phyloP scores from a whole-genome alignment of 306 rosid genomes.

The Gastrolobium villosum region DNA sequence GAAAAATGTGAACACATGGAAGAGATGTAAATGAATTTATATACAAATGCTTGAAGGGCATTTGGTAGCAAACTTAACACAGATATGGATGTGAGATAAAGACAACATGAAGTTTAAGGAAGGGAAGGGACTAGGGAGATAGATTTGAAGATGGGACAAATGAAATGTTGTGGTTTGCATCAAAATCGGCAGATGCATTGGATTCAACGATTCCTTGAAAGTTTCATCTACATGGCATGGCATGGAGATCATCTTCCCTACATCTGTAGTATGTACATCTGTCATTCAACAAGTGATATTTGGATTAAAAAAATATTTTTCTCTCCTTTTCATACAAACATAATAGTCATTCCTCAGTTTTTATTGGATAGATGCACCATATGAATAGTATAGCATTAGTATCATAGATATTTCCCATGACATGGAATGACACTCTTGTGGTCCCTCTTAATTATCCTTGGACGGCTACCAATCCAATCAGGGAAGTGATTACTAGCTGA shows the following conservation, averaged over 20 bases:
- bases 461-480: constrained; percentile 37
- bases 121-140: neutral
- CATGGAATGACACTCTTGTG: neutral
- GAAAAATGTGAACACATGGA: neutral
- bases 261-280: too few relatives aligned
- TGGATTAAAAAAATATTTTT: too few relatives aligned
- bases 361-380: too few relatives aligned
- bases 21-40: constrained; percentile 41
- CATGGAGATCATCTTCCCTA: too few relatives aligned
- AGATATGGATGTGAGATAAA: constrained; percentile 30
- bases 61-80: neutral
- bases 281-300: too few relatives aligned
- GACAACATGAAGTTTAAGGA: constrained; percentile 45
- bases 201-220: constrained; percentile 41
- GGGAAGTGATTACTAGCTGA: too few relatives aligned
- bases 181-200: constrained; percentile 47
- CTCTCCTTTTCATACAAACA: too few relatives aligned
- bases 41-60: neutral
- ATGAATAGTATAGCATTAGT: too few relatives aligned
- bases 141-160: constrained; percentile 46
- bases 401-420: too few relatives aligned
- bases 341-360: too few relatives aligned
- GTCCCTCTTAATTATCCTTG: neutral
- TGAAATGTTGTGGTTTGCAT: constrained; percentile 3
- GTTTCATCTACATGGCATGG: neutral